Percentiles rank a stretch among this genome's conserved stretches.
Conservation (phyloP, 495 filamentous ascomycete genomes). For the Podospora pseudocomata region DNA sequence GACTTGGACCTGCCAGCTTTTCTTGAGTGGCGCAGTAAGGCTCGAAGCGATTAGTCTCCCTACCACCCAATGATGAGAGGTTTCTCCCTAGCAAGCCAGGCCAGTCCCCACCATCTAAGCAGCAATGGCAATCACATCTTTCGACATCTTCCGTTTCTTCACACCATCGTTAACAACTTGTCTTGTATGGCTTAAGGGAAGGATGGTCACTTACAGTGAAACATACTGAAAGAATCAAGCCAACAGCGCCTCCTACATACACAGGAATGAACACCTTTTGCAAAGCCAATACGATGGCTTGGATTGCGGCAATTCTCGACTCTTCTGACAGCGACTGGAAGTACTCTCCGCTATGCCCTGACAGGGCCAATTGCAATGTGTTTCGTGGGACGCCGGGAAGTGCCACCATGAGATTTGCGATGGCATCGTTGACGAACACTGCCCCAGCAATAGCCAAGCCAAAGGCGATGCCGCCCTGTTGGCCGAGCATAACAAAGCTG, state of each 20-base stretch:
- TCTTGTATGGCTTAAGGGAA: too few relatives aligned
- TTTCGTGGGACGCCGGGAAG: neutral
- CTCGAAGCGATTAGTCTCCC: neutral
- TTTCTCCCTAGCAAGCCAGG: too few relatives aligned
- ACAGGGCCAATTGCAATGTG: neutral
- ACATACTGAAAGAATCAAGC: neutral
- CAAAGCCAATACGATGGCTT: neutral
- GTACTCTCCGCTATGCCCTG: neutral
- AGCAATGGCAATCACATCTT: neutral
- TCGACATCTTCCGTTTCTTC: neutral
- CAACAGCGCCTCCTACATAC: neutral
- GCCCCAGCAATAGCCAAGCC: constrained; percentile 15
- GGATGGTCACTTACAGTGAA: neutral
- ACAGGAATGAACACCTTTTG: neutral
- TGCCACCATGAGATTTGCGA: neutral
- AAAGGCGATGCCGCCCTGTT: constrained; percentile 8
- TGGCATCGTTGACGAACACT: constrained; percentile 5
- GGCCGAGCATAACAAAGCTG: constrained; percentile 44
- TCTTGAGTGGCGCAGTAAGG: neutral
- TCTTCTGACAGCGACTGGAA: neutral
- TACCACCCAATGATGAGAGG: neutral
- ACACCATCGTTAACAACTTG: neutral
- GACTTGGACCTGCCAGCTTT: neutral
- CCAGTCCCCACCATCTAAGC: neutral
- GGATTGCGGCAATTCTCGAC: neutral